Percentiles rank a stretch among this genome's conserved stretches.
phyloP scores from a whole-genome alignment of 2,329 filamentous ascomycete species.

The Colletotrichum spaethianum region DNA sequence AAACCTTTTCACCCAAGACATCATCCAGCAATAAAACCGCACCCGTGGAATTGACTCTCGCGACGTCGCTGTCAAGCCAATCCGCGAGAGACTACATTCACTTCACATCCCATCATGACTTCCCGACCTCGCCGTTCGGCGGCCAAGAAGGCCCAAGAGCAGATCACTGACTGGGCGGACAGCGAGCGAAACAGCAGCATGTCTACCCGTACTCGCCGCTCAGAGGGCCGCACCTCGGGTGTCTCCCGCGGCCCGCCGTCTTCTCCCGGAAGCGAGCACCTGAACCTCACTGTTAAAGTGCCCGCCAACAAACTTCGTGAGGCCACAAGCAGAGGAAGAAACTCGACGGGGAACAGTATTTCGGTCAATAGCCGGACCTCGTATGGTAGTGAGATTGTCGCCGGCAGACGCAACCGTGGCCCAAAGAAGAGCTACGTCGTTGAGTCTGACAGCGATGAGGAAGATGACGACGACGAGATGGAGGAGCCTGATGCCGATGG shows the following conservation, averaged over 20 bases:
- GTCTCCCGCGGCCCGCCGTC: constrained; percentile 61
- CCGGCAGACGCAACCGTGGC: constrained; percentile 67
- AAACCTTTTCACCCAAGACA: constrained; percentile 31
- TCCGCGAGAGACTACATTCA: constrained; percentile 9
- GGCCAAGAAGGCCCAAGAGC: constrained; percentile 58
- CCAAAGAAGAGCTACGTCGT: constrained; percentile 74
- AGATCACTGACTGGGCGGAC: constrained; percentile 62
- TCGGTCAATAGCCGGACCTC: constrained; percentile 50
- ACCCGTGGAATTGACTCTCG: constrained; percentile 10
- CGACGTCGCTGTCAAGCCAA: constrained; percentile 19
- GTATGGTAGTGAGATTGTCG: constrained; percentile 63
- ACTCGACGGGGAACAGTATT: constrained; percentile 47
- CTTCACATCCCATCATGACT: constrained; percentile 54
- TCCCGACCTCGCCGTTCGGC: constrained; percentile 63
- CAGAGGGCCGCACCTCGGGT: constrained; percentile 60
- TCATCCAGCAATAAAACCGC: constrained; percentile 3
- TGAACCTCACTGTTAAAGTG: constrained; percentile 67
- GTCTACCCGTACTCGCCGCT: constrained; percentile 65
- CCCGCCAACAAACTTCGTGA: constrained; percentile 67
- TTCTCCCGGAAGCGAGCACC: constrained; percentile 62
- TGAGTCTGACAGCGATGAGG: constrained; percentile 66
- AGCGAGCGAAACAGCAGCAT: constrained; percentile 63
- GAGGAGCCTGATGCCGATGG: constrained; percentile 46
- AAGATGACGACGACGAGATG: constrained; percentile 55
- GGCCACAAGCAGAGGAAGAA: constrained; percentile 58